Percentiles rank a stretch among this genome's conserved stretches.
phyloP scores from a whole-genome alignment of 345 rosid genomes.

The Cardamine occulta region DNA sequence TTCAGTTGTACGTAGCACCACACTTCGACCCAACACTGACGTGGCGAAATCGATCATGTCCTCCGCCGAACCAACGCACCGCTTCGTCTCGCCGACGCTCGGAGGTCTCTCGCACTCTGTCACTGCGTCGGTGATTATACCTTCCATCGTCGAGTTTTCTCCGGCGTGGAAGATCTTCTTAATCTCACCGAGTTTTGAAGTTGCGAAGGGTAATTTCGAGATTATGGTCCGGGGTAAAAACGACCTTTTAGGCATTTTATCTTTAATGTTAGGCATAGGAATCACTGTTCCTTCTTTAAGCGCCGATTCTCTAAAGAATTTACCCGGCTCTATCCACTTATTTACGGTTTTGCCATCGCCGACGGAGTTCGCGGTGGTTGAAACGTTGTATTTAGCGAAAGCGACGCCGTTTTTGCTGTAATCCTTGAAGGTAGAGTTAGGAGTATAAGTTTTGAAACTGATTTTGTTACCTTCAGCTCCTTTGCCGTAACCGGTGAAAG shows the following conservation, averaged over 20 bases:
- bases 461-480: constrained; percentile 46
- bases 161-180: constrained; percentile 61
- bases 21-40: constrained; percentile 58
- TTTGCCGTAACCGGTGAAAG: constrained; percentile 61
- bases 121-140: constrained; percentile 53
- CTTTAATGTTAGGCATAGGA: constrained; percentile 83
- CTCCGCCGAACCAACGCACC: constrained; percentile 77
- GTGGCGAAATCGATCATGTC: constrained; percentile 84
- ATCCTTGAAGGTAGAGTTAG: constrained; percentile 58
- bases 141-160: constrained; percentile 67
- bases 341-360: constrained; percentile 55
- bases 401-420: constrained; percentile 52
- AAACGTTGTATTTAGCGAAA: constrained; percentile 53
- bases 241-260: constrained; percentile 89
- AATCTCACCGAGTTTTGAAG: constrained; percentile 49
- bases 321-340: constrained; percentile 87
- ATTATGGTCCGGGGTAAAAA: constrained; percentile 70
- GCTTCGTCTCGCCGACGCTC: constrained; percentile 75
- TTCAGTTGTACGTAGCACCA: constrained; percentile 60
- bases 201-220: constrained; percentile 64
- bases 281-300: constrained; percentile 63
- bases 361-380: not conserved
- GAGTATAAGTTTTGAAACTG: constrained; percentile 58
- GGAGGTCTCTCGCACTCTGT: constrained; percentile 70
- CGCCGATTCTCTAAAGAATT: constrained; percentile 68